Conservation (phyloP, 2,329 filamentous ascomycete genomes). For the Dactylonectria macrodidyma region DNA sequence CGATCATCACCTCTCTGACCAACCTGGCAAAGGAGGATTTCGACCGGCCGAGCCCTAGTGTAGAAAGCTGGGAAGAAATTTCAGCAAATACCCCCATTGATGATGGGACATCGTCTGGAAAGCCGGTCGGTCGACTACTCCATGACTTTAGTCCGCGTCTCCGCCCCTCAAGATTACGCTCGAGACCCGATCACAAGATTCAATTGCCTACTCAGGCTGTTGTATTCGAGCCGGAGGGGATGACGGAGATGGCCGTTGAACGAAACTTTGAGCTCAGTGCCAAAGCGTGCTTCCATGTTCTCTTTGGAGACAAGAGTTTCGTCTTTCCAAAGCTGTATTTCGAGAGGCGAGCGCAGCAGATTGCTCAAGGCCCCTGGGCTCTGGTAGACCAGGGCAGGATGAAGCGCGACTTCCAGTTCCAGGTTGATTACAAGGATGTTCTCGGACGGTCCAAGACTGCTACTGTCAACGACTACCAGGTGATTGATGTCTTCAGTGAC, state of each 20-base stretch:
- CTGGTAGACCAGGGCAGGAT: slow-evolving; percentile 79
- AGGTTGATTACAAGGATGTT: slow-evolving; percentile 77
- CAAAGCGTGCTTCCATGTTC: slow-evolving; percentile 94
- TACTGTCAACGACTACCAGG: slow-evolving; percentile 85
- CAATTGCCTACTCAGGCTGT: slow-evolving; percentile 87
- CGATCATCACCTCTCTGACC: slow-evolving; percentile 79
- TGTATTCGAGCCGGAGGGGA: slow-evolving; percentile 86
- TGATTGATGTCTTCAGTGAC: slow-evolving; percentile 86
- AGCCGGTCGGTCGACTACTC: slow-evolving; percentile 50
- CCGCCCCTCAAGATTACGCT: slow-evolving; percentile 51
- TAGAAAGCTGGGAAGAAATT: slow-evolving; percentile 93
- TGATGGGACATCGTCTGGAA: slow-evolving; percentile 61
- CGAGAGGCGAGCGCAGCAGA: slow-evolving; percentile 83
- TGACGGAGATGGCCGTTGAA: slow-evolving; percentile 82
- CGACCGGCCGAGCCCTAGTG: slow-evolving; percentile 75
- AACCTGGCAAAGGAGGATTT: slow-evolving; percentile 79
- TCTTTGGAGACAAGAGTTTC: slow-evolving; percentile 96
- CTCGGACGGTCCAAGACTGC: slow-evolving; percentile 73
- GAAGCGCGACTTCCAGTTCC: slow-evolving; percentile 85
- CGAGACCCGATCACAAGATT: slow-evolving; percentile 75
- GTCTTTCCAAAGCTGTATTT: slow-evolving; percentile 94
- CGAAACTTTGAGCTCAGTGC: slow-evolving; percentile 91
- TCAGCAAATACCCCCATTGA: slow-evolving; percentile 74
- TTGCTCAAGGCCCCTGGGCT: slow-evolving; percentile 90
- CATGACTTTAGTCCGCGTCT: slow-evolving; percentile 55